A percentile compares a stretch with the other conserved stretches of the same genome.
phyloP scores from a whole-genome alignment of 805 yeast genomes.

The Yamadazyma kitorensis region DNA sequence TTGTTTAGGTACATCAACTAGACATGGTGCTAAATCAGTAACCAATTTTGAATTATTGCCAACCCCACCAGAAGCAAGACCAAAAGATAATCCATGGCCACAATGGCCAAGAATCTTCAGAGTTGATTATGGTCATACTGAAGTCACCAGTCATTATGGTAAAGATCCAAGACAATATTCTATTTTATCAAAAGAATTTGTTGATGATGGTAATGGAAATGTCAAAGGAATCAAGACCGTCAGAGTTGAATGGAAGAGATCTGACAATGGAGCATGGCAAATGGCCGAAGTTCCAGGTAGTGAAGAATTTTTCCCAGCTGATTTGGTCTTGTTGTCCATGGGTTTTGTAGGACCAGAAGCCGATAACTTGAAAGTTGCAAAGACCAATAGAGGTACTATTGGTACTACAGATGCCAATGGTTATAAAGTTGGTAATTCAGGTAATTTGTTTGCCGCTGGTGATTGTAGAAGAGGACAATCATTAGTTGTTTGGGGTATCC shows the following conservation, averaged over 20 bases:
- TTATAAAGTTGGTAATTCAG: constrained; percentile 60
- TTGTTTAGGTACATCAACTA: constrained; percentile 94
- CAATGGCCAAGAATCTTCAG: constrained; percentile 99
- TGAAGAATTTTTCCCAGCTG: constrained; percentile 94
- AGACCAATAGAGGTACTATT: constrained; percentile 85
- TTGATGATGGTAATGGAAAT: constrained; percentile 92
- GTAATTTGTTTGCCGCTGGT: constrained; percentile 90
- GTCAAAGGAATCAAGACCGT: constrained; percentile 95
- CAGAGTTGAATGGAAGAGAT: constrained; percentile 96
- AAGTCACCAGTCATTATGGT: constrained; percentile 92
- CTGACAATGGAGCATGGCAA: constrained; percentile 97
- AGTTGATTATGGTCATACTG: constrained; percentile 96
- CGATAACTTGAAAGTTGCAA: constrained; percentile 61
- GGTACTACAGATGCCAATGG: constrained; percentile 56
- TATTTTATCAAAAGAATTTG: constrained; percentile 90
- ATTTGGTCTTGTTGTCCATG: constrained; percentile 90
- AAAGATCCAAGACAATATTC: constrained; percentile 97
- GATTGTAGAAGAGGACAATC: constrained; percentile 99
- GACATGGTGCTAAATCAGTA: constrained; percentile 96
- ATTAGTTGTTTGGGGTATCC: constrained; percentile 98
- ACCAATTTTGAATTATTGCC: constrained; percentile 93
- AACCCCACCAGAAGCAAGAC: constrained; percentile 80
- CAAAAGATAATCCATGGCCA: constrained; percentile 98
- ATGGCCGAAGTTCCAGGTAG: constrained; percentile 97
- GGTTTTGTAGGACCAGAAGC: constrained; percentile 97